A percentile compares a stretch with the other conserved stretches of the same genome.
Evolutionary conservation across 352 stramenopile species (phyloP).

Genomic region (Pythium volutum): DNA sequence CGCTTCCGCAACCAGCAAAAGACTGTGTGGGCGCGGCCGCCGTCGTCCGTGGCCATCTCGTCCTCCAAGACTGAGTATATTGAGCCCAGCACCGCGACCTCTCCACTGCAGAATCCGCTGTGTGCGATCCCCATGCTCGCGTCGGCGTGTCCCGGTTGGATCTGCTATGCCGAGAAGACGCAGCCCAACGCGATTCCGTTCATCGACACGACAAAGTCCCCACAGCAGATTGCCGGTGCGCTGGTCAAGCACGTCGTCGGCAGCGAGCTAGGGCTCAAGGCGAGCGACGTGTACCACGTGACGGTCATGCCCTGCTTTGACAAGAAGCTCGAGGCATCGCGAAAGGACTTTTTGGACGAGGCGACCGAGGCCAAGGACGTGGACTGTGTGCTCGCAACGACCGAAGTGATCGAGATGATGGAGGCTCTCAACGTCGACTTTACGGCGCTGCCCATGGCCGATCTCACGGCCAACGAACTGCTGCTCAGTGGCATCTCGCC

Average conservation of each 20-base stretch:
- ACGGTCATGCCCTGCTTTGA: conserved; percentile 98
- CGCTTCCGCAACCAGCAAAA: conserved; percentile 79
- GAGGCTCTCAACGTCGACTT: conserved; percentile 61
- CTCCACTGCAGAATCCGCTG: conserved; percentile 61
- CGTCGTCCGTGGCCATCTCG: conserved; percentile 68
- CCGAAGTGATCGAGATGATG: conserved; percentile 78
- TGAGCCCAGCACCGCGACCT: conserved; percentile 45
- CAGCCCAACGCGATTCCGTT: conserved; percentile 93
- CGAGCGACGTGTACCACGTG: conserved; percentile 90
- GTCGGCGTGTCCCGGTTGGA: conserved; percentile 96
- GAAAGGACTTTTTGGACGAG: conserved; percentile 84
- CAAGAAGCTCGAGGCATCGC: conserved; percentile 98
- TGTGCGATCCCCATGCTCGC: conserved; percentile 90
- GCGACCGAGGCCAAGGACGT: conserved; percentile 83
- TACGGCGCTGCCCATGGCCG: conserved; percentile 50
- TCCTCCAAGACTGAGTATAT: conserved; percentile 68
- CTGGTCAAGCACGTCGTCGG: conserved; percentile 78
- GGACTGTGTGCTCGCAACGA: conserved; percentile 93
- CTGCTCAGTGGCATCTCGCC: conserved; percentile 66
- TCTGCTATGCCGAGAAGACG: conserved; percentile 98
- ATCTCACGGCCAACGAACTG: conserved; percentile 60
- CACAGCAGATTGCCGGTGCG: conserved; percentile 92
- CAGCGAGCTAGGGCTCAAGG: conserved; percentile 44
- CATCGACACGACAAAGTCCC: conserved; percentile 94
- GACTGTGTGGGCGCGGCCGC: conserved; percentile 54